Evolutionary conservation across 2,329 filamentous ascomycete genomes (phyloP).

Genomic region (Davidsoniella australis): DNA sequence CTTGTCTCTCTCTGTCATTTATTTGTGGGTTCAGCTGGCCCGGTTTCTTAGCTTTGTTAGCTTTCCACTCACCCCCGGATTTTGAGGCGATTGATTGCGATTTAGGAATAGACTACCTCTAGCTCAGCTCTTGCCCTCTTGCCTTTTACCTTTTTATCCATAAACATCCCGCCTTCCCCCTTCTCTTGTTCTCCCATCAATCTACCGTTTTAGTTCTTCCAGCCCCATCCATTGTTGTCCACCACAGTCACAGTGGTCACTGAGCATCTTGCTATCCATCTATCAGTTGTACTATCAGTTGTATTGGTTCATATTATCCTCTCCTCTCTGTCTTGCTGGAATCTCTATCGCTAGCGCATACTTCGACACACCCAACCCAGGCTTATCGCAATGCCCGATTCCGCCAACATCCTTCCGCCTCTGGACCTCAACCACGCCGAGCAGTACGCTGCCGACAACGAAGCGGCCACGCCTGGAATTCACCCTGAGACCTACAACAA

Average conservation of each 20-base stretch:
- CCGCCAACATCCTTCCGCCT: constrained; percentile 6
- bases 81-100: background rate
- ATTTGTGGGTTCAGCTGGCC: background rate
- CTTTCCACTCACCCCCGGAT: constrained; percentile 5
- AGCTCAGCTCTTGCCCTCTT: constrained; percentile 1
- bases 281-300: too few species aligned
- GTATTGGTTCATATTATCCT: background rate
- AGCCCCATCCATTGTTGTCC: background rate
- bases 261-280: too few species aligned
- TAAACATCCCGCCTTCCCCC: background rate
- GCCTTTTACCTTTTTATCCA: background rate
- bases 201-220: background rate
- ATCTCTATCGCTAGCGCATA: constrained; percentile 4
- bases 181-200: background rate
- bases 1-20: too few species aligned
- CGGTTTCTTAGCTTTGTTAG: background rate
- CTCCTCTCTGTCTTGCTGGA: constrained; percentile 3
- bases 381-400: constrained; percentile 3
- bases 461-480: constrained; percentile 19
- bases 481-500: constrained; percentile 16
- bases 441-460: constrained; percentile 14
- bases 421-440: constrained; percentile 6
- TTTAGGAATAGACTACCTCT: background rate
- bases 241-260: background rate
- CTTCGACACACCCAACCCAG: constrained; percentile 3